phyloP scores from a whole-genome alignment of 1,284 basidiomycete genomes.

The Boletus holoroseus region DNA sequence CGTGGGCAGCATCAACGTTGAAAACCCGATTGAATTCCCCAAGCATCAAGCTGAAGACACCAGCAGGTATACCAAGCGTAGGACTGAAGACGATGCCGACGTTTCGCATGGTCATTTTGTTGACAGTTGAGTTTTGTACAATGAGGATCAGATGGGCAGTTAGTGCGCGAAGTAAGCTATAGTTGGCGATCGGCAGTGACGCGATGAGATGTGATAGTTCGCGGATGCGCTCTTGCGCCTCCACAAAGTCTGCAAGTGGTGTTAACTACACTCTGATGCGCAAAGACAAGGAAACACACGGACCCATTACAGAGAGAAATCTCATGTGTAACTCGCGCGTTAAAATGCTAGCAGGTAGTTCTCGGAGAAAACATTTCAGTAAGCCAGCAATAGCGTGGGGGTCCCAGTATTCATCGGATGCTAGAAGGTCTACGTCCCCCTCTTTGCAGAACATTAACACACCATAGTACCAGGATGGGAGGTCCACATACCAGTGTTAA shows the following conservation, averaged over 20 bases:
- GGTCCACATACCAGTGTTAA: conserved; percentile 68
- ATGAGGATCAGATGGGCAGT: conserved; percentile 96
- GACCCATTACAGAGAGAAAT: conserved; percentile 89
- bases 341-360: conserved; percentile 84
- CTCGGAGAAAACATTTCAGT: conserved; percentile 85
- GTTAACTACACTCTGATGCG: conserved; percentile 9
- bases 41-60: conserved; percentile 89
- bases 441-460: conserved; percentile 44
- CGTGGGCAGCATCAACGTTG: conserved; percentile 56
- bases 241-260: conserved; percentile 65
- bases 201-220: conserved; percentile 86
- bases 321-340: conserved; percentile 86
- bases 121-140: conserved; percentile 82
- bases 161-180: conserved; percentile 86
- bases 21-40: conserved; percentile 88
- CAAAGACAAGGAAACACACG: conserved; percentile 31
- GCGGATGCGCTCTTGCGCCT: conserved; percentile 80
- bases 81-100: conserved; percentile 98
- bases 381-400: conserved; percentile 92
- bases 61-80: conserved; percentile 90
- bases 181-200: conserved; percentile 86
- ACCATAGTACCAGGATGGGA: conserved; percentile 7
- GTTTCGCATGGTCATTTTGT: conserved; percentile 99
- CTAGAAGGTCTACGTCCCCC: conserved; percentile 85
- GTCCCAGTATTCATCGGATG: conserved; percentile 87